Evolutionary conservation across 176 grass and related monocot genomes (phyloP).

Genomic region (Oropetium thomaeum): DNA sequence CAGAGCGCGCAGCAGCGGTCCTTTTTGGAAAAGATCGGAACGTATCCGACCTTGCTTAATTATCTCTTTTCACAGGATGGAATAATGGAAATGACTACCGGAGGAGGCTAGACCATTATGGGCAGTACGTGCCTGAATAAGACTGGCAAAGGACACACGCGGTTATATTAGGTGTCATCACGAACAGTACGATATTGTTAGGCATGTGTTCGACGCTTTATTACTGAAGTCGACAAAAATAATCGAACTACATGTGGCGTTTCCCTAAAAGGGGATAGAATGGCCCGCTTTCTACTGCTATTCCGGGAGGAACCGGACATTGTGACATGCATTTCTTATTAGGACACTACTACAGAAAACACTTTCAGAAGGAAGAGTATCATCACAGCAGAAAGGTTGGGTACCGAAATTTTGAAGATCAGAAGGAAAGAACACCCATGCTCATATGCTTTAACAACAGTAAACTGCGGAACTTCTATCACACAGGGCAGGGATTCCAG

Average conservation of each 20-base stretch:
- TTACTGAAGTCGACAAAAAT: not conserved
- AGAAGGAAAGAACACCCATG: not conserved
- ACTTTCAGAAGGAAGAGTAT: no score
- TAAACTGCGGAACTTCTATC: not conserved
- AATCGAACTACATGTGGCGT: no score
- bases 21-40: not conserved
- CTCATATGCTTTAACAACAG: not conserved
- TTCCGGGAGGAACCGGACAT: not conserved
- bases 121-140: not conserved
- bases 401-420: not conserved
- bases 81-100: conserved; percentile 1
- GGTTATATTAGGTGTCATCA: not conserved
- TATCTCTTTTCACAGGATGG: conserved; percentile 7
- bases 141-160: not conserved
- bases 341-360: not conserved
- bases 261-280: not conserved
- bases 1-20: not conserved
- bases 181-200: not conserved
- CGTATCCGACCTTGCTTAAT: not conserved
- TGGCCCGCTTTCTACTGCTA: not conserved
- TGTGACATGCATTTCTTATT: not conserved
- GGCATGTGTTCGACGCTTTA: not conserved
- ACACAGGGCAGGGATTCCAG: not conserved
- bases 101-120: conserved; percentile 18
- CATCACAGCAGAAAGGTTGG: no score